Base-by-base conservation (phyloP, 495 filamentous ascomycete genomes). In the Recurvomyces mirabilis region DNA sequence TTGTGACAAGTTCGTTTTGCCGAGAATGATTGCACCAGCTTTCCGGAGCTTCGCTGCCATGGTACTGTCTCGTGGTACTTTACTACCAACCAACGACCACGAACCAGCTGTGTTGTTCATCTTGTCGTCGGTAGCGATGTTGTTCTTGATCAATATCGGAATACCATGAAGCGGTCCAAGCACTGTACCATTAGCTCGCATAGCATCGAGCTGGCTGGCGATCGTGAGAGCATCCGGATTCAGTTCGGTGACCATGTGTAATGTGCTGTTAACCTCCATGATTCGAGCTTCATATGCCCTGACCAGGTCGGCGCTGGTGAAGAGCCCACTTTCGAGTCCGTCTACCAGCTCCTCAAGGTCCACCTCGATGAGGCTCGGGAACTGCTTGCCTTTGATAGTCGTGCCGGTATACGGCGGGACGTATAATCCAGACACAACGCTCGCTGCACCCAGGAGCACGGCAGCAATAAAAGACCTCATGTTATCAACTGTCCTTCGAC, bases 31-130 rank as follows among this genome's bases (percentile, higher is more conserved):
- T 4, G 61, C 62, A 5, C 73, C 73, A 5, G 66, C 48, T 46
- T 54, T 52, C 7, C 64, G 54, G 28, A 67, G 56, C 41, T 64
- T 67, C 17, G 53, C 51, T 11, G 58, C 64, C 13, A 67, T 52
- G 3, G 59, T 59, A 9, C 58, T 52, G 46, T 58, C 57, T 17
- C 52, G 40, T 13, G 56, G 59, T 5, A 59, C 50, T 19, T 57
- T 58, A 19, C 50, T 47, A 7, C 51, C 55, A 14, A 57, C 20
- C 4, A 81, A 59, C 6, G 73, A 65, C 36, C 63, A 78, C 0
- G 76, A 81, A 5, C 78, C 77, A 13, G 74, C 77, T 3, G 76
- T 81, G 18, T 79, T 82, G 54, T 80, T 73, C 78, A 84, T 77
- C 32, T 70, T 67, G 48, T 85, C 82, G 36, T 69, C 70, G 1